Percentiles rank a stretch among this genome's conserved stretches.
phyloP scores from a whole-genome alignment of 2,329 filamentous ascomycete genomes.

The Apiospora kogelbergensis region DNA sequence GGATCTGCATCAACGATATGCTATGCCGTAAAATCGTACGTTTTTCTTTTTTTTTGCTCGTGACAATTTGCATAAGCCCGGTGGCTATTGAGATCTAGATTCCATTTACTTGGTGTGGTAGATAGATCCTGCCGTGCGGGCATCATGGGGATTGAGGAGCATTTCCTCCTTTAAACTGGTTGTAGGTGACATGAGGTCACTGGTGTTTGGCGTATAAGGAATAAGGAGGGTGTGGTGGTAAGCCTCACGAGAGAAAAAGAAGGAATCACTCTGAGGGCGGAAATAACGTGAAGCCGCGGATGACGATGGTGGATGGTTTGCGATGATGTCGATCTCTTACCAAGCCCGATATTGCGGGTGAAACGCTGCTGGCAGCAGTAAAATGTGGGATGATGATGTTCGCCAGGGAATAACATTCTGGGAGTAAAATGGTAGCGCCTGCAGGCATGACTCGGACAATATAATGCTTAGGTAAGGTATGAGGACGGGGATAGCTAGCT shows the following conservation, averaged over 20 bases:
- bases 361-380: not conserved
- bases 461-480: not conserved
- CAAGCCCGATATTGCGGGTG: not conserved
- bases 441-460: not conserved
- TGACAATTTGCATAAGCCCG: not conserved
- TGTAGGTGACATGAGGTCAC: not conserved
- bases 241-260: not conserved
- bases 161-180: not conserved
- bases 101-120: not conserved
- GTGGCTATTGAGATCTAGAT: not conserved
- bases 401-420: not conserved
- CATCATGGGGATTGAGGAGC: not conserved
- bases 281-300: not conserved
- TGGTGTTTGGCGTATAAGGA: not conserved
- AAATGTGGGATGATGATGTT: slow-evolving; percentile 1
- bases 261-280: not conserved
- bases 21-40: not conserved
- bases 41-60: slow-evolving; percentile 1
- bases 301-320: not conserved
- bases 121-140: not conserved
- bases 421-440: not conserved
- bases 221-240: not conserved
- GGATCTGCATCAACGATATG: not conserved
- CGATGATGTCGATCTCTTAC: not conserved
- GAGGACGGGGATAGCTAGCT: not conserved